Evolutionary conservation across 805 yeast species (phyloP), one percentile per base, ranked within the genome.

Genomic region (Saccharomycopsis sp.): DNA sequence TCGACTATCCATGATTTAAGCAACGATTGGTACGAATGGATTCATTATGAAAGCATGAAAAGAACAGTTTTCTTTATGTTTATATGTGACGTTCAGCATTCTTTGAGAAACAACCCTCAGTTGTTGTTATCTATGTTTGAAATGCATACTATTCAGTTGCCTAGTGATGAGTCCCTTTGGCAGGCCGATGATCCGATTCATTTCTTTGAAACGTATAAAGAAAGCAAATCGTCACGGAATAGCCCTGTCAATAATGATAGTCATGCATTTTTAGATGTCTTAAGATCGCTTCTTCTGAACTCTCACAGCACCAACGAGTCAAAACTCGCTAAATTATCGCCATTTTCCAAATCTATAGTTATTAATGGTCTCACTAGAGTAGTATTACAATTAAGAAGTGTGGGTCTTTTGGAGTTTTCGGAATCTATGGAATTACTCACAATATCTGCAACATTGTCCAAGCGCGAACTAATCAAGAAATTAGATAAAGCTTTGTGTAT

Each of bases 151-250:
- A 59, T 77, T 17, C 81, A 77, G 47, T 65, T 78, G 41, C 82
- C 82, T 1, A 76, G 73, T 44, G 66, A 77, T 0, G 82, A 78
- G 60, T 69, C 74, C 2, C 75, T 76, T 20, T 78, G 82, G 82
- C 60, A 67, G 34, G 75, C 79, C 7, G 25, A 57, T 0, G 64
- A 63, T 54, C 64, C 68, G 0, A 15, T 47, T 0, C 41, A 54
- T 2, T 73, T 73, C 53, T 59, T 65, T 24, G 47, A 56, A 3
- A 44, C 49, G 7, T 44, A 44, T 17, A 44, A 44, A n/a, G 69
- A 68, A 51, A 70, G 67, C 53, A 49, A 57, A 41, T 64, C 62
- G 24, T n/a, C n/a, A n/a, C n/a, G n/a, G n/a, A n/a, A n/a, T n/a
- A n/a, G n/a, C n/a, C n/a, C n/a, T 71, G 70, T 50, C 76, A 74